phyloP scores from a whole-genome alignment of 1,284 basidiomycete species.

The Exsudoporus floridanus region DNA sequence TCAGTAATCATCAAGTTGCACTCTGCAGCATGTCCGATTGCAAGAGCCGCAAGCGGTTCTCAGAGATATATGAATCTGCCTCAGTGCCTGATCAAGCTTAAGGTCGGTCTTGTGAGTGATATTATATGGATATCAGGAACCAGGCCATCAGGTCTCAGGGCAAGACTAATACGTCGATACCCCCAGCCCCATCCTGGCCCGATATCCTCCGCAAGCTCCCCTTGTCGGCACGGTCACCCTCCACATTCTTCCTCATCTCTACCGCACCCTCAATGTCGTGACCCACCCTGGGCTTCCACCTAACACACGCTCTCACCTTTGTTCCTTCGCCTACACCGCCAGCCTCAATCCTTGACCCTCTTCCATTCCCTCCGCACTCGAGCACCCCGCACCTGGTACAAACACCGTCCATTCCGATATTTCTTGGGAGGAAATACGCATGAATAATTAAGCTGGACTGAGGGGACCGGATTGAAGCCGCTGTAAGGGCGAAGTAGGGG shows the following conservation, averaged over 20 bases:
- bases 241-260: slow-evolving; percentile 59
- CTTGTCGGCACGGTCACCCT: slow-evolving; percentile 19
- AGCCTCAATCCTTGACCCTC: slow-evolving; percentile 63
- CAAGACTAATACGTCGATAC: no score
- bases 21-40: no score
- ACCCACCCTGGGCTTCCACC: no score
- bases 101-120: no score
- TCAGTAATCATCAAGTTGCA: no score
- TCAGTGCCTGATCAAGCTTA: no score
- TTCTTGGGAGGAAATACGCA: slow-evolving; percentile 68
- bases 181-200: not conserved
- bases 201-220: slow-evolving; percentile 14
- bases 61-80: no score
- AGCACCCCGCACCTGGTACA: slow-evolving; percentile 65
- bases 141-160: no score
- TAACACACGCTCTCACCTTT: no score
- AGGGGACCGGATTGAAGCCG: slow-evolving; percentile 77
- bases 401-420: slow-evolving; percentile 72
- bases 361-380: slow-evolving; percentile 54
- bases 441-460: slow-evolving; percentile 82
- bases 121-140: no score
- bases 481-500: slow-evolving; percentile 68
- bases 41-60: no score
- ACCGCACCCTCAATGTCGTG: slow-evolving; percentile 55
- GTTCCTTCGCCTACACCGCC: slow-evolving; percentile 55